Percentiles rank a stretch among this genome's conserved stretches.
phyloP scores from a whole-genome alignment of 108 stramenopile species.

The Nitzschia palea region DNA sequence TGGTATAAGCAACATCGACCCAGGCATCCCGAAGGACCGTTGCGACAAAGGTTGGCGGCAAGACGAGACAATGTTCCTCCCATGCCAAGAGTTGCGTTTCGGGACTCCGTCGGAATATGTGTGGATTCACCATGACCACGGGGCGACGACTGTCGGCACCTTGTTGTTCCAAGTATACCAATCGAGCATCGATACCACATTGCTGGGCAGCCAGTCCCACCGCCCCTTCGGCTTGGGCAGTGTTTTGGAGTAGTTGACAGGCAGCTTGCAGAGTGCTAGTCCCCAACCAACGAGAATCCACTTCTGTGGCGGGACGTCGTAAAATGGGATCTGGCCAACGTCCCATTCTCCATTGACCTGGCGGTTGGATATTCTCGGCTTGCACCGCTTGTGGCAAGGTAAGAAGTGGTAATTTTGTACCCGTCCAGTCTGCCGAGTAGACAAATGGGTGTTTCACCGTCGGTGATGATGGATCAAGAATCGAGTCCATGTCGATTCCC shows the following conservation, averaged over 20 bases:
- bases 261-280: slow-evolving; percentile 21
- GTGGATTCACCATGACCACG: slow-evolving; percentile 66
- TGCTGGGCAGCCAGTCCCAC: slow-evolving; percentile 88
- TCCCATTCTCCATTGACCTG: no score
- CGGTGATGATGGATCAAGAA: no score
- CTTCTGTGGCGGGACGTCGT: slow-evolving; percentile 39
- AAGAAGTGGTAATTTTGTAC: slow-evolving; percentile 28
- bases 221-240: slow-evolving; percentile 56
- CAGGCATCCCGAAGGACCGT: slow-evolving; percentile 72
- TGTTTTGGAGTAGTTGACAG: slow-evolving; percentile 47
- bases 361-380: neutral
- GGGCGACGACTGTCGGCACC: slow-evolving; percentile 16
- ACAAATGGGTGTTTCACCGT: slow-evolving; percentile 21
- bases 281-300: slow-evolving; percentile 27
- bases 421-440: slow-evolving; percentile 41
- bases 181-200: slow-evolving; percentile 74
- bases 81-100: slow-evolving; percentile 76
- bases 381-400: slow-evolving; percentile 22
- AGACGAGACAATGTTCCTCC: slow-evolving; percentile 80
- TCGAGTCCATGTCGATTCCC: no score
- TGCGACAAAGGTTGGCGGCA: slow-evolving; percentile 75
- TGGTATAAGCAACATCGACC: slow-evolving; percentile 59
- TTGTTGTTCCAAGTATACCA: slow-evolving; percentile 50
- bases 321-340: slow-evolving; percentile 84
- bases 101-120: slow-evolving; percentile 60